Evolutionary conservation across 805 yeast species (phyloP).

Genomic region (Kuraishia cidri): DNA sequence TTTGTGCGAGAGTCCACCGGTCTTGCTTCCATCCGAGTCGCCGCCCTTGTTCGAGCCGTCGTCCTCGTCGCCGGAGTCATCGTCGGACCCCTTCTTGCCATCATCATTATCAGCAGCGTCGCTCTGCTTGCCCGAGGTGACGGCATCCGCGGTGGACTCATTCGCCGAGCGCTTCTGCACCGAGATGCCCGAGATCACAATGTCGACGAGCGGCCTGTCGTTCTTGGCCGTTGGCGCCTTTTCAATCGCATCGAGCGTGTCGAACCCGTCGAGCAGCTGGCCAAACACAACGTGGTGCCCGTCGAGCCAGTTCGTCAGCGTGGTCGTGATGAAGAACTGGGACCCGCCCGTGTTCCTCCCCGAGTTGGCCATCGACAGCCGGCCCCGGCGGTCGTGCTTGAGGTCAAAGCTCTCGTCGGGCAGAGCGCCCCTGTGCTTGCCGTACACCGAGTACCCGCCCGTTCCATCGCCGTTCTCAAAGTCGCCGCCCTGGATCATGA

Average conservation of each 20-base stretch:
- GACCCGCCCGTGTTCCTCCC: constrained; percentile 54
- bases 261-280: constrained; percentile 61
- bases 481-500: constrained; percentile 22
- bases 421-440: constrained; percentile 39
- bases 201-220: constrained; percentile 33
- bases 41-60: neutral
- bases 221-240: constrained; percentile 32
- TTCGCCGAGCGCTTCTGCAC: too few relatives aligned
- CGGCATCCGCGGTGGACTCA: too few relatives aligned
- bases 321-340: constrained; percentile 61
- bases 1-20: too few relatives aligned
- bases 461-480: constrained; percentile 55
- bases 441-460: constrained; percentile 79
- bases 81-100: too few relatives aligned
- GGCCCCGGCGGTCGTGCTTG: constrained; percentile 36
- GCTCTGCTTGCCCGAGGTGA: too few relatives aligned
- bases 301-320: constrained; percentile 41
- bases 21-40: too few relatives aligned
- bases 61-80: neutral
- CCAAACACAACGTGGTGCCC: constrained; percentile 72
- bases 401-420: constrained; percentile 61
- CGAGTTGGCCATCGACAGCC: constrained; percentile 42
- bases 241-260: constrained; percentile 54
- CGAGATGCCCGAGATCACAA: constrained; percentile 10
- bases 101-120: too few relatives aligned